Evolutionary conservation across 179 eudicot species (phyloP), one percentile per base, ranked within the genome.

Genomic region (Actinidia arguta): DNA sequence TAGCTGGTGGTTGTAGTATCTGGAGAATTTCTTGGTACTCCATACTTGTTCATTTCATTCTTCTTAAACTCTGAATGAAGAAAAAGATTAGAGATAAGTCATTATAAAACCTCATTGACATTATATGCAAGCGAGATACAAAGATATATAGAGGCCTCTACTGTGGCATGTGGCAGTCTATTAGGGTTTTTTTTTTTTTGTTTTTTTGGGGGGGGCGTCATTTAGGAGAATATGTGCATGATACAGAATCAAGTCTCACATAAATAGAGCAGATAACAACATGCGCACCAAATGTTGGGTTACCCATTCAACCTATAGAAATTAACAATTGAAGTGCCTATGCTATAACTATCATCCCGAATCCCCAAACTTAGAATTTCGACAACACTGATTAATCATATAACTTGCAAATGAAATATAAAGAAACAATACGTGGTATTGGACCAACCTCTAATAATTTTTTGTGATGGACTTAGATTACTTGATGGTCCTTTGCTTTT

Each of bases 391-490:
- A 50, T 42, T 22, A 55, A 52, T 20, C 31, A 55, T 54, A 54
- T 74, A 73, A 73, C 8, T 52, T 48, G 42, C 73, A 67, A 47
- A 61, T 17, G 4, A 36, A 31, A 47, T 27, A 50, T 9, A 39
- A 76, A 62, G 68, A 88, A n/a, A 75, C 6, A 54, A 73, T 44
- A 47, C 24, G 72, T 52, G 63, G 63, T 18, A 64, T 31, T 25
- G 36, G 42, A 82, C 87, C 72, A 82, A 96, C 99, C 99, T 94
- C 87, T 85, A 44, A 96, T 92, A 54, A 94, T 86, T 83, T 90
- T 94, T 64, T 89, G 94, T 66, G 99, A 93, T 18, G 98, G 98
- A 83, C 97, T 96, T 62, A 90, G 83, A 80, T 79, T 91, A 75
- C 78, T 80, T 2, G 81, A 81, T 62, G 86, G 76, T 59, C 80